Evolutionary conservation across 139 green algal genomes (phyloP).

Genomic region (Eudorina sp.): DNA sequence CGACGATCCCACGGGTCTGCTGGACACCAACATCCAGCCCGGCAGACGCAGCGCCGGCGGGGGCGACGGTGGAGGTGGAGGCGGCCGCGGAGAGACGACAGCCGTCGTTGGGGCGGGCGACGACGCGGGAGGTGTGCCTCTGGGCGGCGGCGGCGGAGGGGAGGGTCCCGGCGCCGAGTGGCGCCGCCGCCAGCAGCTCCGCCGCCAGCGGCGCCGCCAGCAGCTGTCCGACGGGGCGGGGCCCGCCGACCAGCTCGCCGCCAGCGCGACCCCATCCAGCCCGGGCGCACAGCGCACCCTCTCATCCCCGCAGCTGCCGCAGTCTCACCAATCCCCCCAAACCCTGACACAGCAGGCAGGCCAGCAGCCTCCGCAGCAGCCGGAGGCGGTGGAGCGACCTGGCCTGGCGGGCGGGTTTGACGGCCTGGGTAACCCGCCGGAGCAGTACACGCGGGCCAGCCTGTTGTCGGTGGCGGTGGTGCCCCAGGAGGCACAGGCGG

Average conservation of each 20-base stretch:
- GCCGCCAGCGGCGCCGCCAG: neutral
- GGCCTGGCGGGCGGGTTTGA: slow-evolving; percentile 34
- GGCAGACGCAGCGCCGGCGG: neutral
- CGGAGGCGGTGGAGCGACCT: neutral
- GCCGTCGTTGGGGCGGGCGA: no score
- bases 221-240: neutral
- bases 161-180: neutral
- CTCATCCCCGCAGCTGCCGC: no score
- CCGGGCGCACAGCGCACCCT: no score
- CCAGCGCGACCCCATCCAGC: no score
- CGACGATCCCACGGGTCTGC: neutral
- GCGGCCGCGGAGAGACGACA: neutral
- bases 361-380: neutral
- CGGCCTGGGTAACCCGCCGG: neutral
- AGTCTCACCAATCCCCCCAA: no score
- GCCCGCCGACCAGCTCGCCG: no score
- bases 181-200: neutral
- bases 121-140: no score
- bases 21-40: neutral
- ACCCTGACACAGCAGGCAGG: neutral
- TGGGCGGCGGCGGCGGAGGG: neutral
- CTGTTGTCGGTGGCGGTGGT: slow-evolving; percentile 24
- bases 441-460: neutral
- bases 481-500: neutral
- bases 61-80: neutral